Evolutionary conservation across 2,329 filamentous ascomycete genomes (phyloP).

Genomic region (Plenodomus tracheiphilus): DNA sequence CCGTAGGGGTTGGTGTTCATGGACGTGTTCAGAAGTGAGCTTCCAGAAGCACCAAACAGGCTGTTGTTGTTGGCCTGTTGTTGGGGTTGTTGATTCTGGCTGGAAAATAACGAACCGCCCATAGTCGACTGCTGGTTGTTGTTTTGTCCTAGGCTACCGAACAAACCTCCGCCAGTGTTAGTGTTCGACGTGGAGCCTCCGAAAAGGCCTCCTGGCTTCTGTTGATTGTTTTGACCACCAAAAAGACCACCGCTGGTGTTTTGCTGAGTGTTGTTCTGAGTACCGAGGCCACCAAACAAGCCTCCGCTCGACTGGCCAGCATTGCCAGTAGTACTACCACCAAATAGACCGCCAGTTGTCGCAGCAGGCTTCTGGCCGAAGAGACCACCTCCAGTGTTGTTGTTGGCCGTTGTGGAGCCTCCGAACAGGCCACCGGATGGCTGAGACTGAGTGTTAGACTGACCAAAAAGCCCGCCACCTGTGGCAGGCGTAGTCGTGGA

Average conservation of each 20-base stretch:
- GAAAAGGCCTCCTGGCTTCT: conserved; percentile 49
- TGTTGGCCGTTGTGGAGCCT: conserved; percentile 51
- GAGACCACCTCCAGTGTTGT: conserved; percentile 42
- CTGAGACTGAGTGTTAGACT: conserved; percentile 22
- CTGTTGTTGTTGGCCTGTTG: conserved; percentile 46
- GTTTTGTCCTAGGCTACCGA: conserved; percentile 48
- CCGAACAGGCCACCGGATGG: conserved; percentile 49
- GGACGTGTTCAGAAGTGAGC: conserved; percentile 53
- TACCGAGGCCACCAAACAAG: conserved; percentile 39
- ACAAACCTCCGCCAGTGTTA: conserved; percentile 52
- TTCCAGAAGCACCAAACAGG: conserved; percentile 59
- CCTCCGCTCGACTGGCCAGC: conserved; percentile 30
- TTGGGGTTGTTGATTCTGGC: conserved; percentile 48
- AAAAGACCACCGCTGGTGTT: conserved; percentile 42
- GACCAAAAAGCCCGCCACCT: conserved; percentile 58
- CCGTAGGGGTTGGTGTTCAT: conserved; percentile 84
- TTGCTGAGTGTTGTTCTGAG: conserved; percentile 39
- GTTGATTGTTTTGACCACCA: conserved; percentile 47
- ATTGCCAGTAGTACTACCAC: conserved; percentile 18
- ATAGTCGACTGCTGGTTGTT: conserved; percentile 46
- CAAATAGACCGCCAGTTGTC: conserved; percentile 32
- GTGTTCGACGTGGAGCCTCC: conserved; percentile 42
- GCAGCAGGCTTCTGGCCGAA: conserved; percentile 45
- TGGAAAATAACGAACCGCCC: conserved; percentile 49
- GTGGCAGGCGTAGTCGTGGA: conserved; percentile 37